Evolutionary conservation across 2,329 filamentous ascomycete species (phyloP).

Genomic region (Penicillium sp.): DNA sequence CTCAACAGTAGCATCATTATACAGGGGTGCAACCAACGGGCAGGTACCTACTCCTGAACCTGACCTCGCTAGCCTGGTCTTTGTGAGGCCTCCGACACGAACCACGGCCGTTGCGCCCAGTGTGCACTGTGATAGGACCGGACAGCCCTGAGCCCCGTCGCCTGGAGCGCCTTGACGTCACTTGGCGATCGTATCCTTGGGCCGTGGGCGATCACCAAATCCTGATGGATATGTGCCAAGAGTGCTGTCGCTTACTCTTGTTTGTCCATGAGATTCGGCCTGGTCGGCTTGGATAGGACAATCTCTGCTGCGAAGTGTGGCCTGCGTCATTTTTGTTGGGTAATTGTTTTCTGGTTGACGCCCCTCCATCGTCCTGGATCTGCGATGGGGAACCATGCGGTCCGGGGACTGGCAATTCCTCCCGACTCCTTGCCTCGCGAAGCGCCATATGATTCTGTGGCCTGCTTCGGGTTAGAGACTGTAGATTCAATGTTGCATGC

Average conservation of each 20-base stretch:
- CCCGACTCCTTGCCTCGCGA: conserved; percentile 31
- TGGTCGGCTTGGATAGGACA: background rate
- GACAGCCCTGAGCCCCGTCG: background rate
- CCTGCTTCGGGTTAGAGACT: background rate
- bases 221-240: background rate
- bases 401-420: conserved; percentile 19
- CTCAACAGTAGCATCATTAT: background rate
- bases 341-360: background rate
- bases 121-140: background rate
- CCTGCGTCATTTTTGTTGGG: conserved; percentile 8
- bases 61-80: background rate
- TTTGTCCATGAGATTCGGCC: background rate
- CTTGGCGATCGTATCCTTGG: background rate
- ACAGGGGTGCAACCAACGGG: background rate
- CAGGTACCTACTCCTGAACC: conserved; percentile 17
- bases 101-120: conserved; percentile 9
- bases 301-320: background rate
- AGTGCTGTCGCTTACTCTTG: background rate
- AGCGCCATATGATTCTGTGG: conserved; percentile 23
- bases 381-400: conserved; percentile 23
- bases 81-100: background rate
- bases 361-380: background rate
- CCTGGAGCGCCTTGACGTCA: conserved; percentile 26
- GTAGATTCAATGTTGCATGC: conserved; percentile 20
- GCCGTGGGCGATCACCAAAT: background rate